Evolutionary conservation across 2,329 filamentous ascomycete species (phyloP).

Genomic region (Aspergillus sclerotialis): DNA sequence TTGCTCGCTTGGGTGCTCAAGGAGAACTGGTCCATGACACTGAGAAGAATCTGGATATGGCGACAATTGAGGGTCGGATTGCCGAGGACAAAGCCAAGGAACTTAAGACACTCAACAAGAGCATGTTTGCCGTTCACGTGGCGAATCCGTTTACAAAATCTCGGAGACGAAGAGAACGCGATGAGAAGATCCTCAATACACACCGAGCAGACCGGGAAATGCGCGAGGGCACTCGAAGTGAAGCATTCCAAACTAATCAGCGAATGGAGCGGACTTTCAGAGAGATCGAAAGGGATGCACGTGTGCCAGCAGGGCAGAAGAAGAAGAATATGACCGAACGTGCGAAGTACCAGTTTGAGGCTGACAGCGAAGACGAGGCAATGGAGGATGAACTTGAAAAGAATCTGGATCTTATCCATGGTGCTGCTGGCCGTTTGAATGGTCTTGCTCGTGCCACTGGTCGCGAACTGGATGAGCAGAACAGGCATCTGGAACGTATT

Average conservation of each 20-base stretch:
- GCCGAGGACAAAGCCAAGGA: conserved; percentile 76
- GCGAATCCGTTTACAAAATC: conserved; percentile 70
- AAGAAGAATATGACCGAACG: conserved; percentile 52
- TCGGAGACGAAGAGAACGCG: conserved; percentile 56
- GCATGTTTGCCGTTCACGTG: conserved; percentile 84
- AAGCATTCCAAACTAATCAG: conserved; percentile 48
- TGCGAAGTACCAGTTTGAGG: conserved; percentile 71
- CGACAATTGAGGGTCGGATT: conserved; percentile 65
- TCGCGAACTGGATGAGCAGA: conserved; percentile 68
- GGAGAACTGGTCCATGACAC: conserved; percentile 76
- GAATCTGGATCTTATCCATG: conserved; percentile 54
- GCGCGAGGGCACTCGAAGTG: conserved; percentile 49
- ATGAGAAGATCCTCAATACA: conserved; percentile 63
- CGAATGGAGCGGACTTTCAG: conserved; percentile 59
- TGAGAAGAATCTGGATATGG: conserved; percentile 74
- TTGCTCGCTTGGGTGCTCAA: conserved; percentile 68
- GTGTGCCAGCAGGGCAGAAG: conserved; percentile 44
- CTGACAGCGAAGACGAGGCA: conserved; percentile 61
- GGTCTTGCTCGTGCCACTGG: conserved; percentile 66
- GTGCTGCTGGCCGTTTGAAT: conserved; percentile 64
- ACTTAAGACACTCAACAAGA: conserved; percentile 75
- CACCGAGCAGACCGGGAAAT: conserved; percentile 51
- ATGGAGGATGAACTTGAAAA: conserved; percentile 67
- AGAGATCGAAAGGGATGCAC: conserved; percentile 52
- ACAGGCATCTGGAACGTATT: conserved; percentile 69